Evolutionary conservation across 2,329 filamentous ascomycete species (phyloP).

Genomic region (Claviceps fusiformis): DNA sequence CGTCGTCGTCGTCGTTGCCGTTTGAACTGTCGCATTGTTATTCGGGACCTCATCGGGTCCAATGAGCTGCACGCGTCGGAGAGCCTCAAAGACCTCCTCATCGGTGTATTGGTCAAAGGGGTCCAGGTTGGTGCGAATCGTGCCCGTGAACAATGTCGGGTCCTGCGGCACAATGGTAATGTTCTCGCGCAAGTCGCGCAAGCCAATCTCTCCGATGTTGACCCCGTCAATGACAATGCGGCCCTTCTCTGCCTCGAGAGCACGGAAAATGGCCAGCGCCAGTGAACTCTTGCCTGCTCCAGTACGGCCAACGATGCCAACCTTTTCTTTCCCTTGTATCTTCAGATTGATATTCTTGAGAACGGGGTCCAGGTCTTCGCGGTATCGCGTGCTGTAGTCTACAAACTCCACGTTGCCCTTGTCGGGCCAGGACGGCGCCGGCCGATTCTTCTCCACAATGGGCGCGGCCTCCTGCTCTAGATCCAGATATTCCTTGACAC

Average conservation of each 20-base stretch:
- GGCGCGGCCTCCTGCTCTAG: constrained; percentile 84
- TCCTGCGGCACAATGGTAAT: constrained; percentile 98
- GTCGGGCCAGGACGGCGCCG: constrained; percentile 69
- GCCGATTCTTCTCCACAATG: constrained; percentile 64
- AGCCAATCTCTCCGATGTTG: constrained; percentile 79
- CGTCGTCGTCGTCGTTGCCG: constrained; percentile 13
- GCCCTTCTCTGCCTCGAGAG: constrained; percentile 79
- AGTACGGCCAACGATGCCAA: constrained; percentile 90
- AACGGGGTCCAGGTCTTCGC: constrained; percentile 75
- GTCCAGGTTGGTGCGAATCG: constrained; percentile 82
- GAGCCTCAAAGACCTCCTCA: constrained; percentile 74
- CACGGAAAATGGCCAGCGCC: constrained; percentile 83
- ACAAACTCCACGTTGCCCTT: constrained; percentile 79
- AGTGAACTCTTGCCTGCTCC: constrained; percentile 95
- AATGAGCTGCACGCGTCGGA: constrained; percentile 82
- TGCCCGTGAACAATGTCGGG: constrained; percentile 85
- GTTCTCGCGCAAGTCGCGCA: constrained; percentile 83
- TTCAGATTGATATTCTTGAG: constrained; percentile 74
- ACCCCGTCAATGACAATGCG: constrained; percentile 82
- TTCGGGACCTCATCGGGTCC: constrained; percentile 35
- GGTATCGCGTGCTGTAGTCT: constrained; percentile 79
- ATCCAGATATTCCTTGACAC: constrained; percentile 92
- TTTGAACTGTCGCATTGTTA: constrained; percentile 10
- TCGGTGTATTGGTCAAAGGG: constrained; percentile 83
- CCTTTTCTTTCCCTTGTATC: constrained; percentile 76